A percentile compares a stretch with the other conserved stretches of the same genome.
phyloP scores from a whole-genome alignment of 2,329 filamentous ascomycete genomes.

The Aspergillus sergii region DNA sequence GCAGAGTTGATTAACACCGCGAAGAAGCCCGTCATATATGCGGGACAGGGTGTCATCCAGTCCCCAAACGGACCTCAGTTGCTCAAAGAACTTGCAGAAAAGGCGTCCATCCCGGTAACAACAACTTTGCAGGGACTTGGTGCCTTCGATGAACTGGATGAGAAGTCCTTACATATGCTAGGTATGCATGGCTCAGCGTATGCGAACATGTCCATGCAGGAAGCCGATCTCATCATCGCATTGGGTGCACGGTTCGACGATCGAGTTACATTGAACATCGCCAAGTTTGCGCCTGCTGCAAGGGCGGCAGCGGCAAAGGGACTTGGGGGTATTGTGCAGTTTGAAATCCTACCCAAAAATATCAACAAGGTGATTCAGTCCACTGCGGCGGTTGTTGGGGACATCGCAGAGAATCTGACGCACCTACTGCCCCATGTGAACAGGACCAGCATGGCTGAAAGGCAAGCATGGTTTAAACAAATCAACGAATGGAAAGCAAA shows the following conservation, averaged over 20 bases:
- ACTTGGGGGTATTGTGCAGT: constrained; percentile 89
- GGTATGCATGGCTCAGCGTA: constrained; percentile 95
- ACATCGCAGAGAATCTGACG: constrained; percentile 75
- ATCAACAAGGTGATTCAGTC: constrained; percentile 98
- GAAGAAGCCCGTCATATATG: constrained; percentile 90
- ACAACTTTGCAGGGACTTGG: constrained; percentile 91
- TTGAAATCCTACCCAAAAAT: constrained; percentile 96
- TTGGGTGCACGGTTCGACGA: constrained; percentile 92
- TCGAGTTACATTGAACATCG: constrained; percentile 75
- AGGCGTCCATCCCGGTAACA: constrained; percentile 84
- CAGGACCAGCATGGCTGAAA: constrained; percentile 51
- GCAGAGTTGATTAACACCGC: constrained; percentile 79
- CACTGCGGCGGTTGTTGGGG: constrained; percentile 87
- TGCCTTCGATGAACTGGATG: constrained; percentile 83
- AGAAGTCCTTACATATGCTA: constrained; percentile 92
- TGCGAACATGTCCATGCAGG: constrained; percentile 94
- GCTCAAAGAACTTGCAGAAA: constrained; percentile 78
- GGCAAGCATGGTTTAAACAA: constrained; percentile 80
- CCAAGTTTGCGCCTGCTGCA: constrained; percentile 83
- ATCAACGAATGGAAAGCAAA: constrained; percentile 84
- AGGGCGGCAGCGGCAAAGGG: constrained; percentile 63
- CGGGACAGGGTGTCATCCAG: constrained; percentile 80
- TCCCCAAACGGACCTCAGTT: constrained; percentile 73
- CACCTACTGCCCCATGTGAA: constrained; percentile 72
- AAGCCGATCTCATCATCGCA: constrained; percentile 89